Conservation (phyloP, 2,329 filamentous ascomycete species). For the Coniochaeta hoffmannii region DNA sequence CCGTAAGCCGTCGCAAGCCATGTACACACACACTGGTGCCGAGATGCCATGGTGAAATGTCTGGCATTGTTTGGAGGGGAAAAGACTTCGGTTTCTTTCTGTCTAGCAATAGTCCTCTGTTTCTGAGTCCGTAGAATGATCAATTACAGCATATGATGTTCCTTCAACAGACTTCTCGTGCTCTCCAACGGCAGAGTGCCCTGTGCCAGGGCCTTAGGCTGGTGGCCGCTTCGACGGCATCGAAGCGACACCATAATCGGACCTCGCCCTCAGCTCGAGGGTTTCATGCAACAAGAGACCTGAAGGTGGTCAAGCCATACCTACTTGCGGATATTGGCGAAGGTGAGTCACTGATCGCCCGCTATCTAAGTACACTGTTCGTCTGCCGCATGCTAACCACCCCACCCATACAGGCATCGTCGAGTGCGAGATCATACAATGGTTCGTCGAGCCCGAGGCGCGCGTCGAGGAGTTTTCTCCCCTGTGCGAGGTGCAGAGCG, state of each 20-base stretch:
- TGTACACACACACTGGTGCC: neutral
- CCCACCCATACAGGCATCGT: conserved; percentile 66
- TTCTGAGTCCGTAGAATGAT: neutral
- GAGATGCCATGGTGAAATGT: neutral
- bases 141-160: conserved; percentile 36
- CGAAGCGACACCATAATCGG: neutral
- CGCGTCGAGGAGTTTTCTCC: conserved; percentile 97
- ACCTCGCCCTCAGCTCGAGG: conserved; percentile 23
- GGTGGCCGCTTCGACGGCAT: neutral
- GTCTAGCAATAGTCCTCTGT: neutral
- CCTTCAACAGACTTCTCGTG: conserved; percentile 42
- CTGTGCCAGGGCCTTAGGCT: conserved; percentile 26
- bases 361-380: conserved; percentile 73
- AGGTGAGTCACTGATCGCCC: conserved; percentile 45
- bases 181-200: conserved; percentile 43
- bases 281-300: conserved; percentile 42
- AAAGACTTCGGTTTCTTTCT: neutral
- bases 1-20: conserved; percentile 20
- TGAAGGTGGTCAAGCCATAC: conserved; percentile 66
- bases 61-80: neutral
- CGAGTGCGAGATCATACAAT: conserved; percentile 98
- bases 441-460: conserved; percentile 95
- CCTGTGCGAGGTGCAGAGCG: conserved; percentile 95
- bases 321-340: conserved; percentile 81
- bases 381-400: neutral